Evolutionary conservation across 1,284 basidiomycete genomes (phyloP), one percentile per base, ranked within the genome.

Genomic region (Vanrija pseudolonga): DNA sequence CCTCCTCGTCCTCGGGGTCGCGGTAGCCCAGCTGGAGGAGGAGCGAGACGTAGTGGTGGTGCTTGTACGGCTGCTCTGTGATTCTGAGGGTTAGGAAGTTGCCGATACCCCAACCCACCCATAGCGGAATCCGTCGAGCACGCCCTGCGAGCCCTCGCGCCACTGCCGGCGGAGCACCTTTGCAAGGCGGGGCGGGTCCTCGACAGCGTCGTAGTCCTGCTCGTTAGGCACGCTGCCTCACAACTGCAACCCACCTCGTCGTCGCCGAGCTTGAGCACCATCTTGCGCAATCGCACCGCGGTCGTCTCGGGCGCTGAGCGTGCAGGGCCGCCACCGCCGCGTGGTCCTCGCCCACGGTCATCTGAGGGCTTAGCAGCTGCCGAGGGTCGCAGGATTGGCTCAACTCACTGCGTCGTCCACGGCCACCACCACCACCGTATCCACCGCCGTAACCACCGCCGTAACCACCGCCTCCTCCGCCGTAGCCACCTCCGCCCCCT

Each of bases 41-140:
- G n/a, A 95, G 76, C 11, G 88, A 83, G 12, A 88, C 89, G 74
- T 91, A 92, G 70, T 86, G 88, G 0, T 89, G 87, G 45, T 89
- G 87, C 79, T 97, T 97, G 79, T 85, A 92, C 0, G 92, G 92
- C 65, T 94, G 85, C 74, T 96, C 90, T 0, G 87, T 90, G 46
- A 94, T 83, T 24, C 85, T 85, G 67, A 7, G n/a, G 36, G 42
- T 55, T 9, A 47, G 20, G 22, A n/a, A 4, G 8, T 14, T 32
- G 11, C 24, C 28, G 23, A 19, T 22, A 41, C 45, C 28, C 77
- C 78, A 43, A 60, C 71, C 53, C 63, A 89, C 89, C 83, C 87
- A 73, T 86, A 80, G 52, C 87, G 83, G 72, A 92, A 83, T 6
- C 85, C 86, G n/a, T 76, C 74, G 40, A 85, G 74, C 11, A 90